Conservation (phyloP, 805 yeast genomes). For the Yarrowia sp. region DNA sequence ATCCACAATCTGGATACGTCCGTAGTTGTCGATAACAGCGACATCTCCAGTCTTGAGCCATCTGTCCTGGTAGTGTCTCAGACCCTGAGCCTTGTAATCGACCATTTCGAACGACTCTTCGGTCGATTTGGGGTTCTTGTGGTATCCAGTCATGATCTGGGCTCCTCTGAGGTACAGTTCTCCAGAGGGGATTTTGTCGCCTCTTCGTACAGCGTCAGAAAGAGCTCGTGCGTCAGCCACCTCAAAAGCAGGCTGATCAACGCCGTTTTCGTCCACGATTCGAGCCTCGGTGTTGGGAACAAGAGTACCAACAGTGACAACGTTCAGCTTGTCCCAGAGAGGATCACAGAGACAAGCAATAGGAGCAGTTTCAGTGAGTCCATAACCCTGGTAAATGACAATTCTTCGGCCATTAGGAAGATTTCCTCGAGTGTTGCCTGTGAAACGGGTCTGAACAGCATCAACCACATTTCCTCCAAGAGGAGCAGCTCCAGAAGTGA, state of each 20-base stretch:
- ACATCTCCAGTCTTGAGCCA: conserved; percentile 57
- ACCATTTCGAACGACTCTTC: conserved; percentile 44
- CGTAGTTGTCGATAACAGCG: conserved; percentile 43
- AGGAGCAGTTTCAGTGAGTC: conserved; percentile 29
- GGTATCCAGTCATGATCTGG: conserved; percentile 53
- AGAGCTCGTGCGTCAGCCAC: conserved; percentile 8
- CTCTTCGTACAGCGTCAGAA: conserved; percentile 20
- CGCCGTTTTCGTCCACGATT: conserved; percentile 24
- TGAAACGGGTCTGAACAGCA: conserved; percentile 19
- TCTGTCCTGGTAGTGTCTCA: conserved; percentile 28
- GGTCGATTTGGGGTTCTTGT: conserved; percentile 50
- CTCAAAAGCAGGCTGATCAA: conserved; percentile 19
- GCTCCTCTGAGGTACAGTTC: conserved; percentile 55
- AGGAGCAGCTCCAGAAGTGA: conserved; percentile 50
- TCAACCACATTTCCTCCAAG: conserved; percentile 34
- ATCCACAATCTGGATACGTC: conserved; percentile 51
- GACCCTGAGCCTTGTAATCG: conserved; percentile 51
- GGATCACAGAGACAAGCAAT: conserved; percentile 26
- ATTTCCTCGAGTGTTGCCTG: conserved; percentile 24
- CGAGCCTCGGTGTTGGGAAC: conserved; percentile 20
- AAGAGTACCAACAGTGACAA: conserved; percentile 8
- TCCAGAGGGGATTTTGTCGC: conserved; percentile 38
- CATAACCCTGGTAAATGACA: conserved; percentile 28
- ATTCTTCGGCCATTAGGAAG: conserved; percentile 26
- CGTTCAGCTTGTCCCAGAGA: neutral